These are phyloP conservation scores for Guyanaporus albipodus DNA, from an alignment of 768 basidiomycete genomes.

Conservation along the genomic window DNA sequence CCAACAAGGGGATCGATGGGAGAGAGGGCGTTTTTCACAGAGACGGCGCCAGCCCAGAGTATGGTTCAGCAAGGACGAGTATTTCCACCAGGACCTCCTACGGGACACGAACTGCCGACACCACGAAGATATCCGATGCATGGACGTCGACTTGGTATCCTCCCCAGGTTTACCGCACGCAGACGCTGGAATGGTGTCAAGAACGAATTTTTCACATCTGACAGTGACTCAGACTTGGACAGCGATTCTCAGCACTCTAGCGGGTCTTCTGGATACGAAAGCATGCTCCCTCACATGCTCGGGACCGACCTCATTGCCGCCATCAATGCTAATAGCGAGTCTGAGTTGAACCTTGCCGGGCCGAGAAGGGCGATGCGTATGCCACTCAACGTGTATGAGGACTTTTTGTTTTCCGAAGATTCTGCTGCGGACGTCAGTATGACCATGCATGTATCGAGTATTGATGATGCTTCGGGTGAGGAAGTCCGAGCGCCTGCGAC, in stretches of 20 bases:
- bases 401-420: slow-evolving; percentile 12
- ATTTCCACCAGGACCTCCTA: background rate
- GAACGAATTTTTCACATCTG: slow-evolving; percentile 11
- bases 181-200: background rate
- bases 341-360: slow-evolving; percentile 14
- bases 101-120: background rate
- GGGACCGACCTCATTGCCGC: slow-evolving; percentile 28
- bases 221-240: slow-evolving; percentile 16
- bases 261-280: slow-evolving; percentile 18
- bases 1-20: background rate
- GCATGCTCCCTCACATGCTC: slow-evolving; percentile 23
- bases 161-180: slow-evolving; percentile 5
- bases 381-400: slow-evolving; percentile 4
- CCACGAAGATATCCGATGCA: background rate
- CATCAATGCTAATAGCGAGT: slow-evolving; percentile 26
- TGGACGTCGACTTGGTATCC: slow-evolving; percentile 15
- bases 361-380: background rate
- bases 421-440: slow-evolving; percentile 21
- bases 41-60: background rate
- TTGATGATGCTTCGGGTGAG: slow-evolving; percentile 5
- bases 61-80: background rate
- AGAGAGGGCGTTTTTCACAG: background rate
- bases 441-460: slow-evolving; percentile 19
- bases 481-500: slow-evolving; percentile 9
- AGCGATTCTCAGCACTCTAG: slow-evolving; percentile 19